Base-by-base conservation (phyloP, 2,329 filamentous ascomycete species). In the Apiospora arundinis region DNA sequence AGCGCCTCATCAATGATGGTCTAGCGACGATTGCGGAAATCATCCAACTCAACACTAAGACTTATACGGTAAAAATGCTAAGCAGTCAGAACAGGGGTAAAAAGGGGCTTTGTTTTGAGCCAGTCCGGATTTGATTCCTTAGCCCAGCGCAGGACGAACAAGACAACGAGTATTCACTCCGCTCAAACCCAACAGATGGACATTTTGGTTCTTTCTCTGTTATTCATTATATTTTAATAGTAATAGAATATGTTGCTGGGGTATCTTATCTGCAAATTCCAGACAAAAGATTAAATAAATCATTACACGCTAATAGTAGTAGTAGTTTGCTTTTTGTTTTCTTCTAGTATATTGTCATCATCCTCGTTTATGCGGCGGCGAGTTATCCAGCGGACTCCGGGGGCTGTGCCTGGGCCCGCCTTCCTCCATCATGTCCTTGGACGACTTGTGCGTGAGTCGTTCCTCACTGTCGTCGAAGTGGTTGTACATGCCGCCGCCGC, bases 391-490 rank as follows among this genome's bases (percentile, higher is more conserved):
- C 25, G 66, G 66, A 16, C 66, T 48, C 44, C 66, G 66, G 16
- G 66, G 66, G 7, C 18, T 68, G 25, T 37, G n/a, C 7, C 44
- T 18, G 12, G 44, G 66, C 18, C 56, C 52, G 16, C 42, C 46
- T 21, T 68, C 66, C 44, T 68, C 46, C n/a, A 68, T 28, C 25
- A 37, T n/a, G 25, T 68, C 66, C 44, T 48, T 68, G 44, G 66
- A 68, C 18, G 66, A 45, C 66, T 68, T 68, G 25, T 45, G 32
- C 46, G 67, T 69, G 32, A 69, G 67, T 14, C 37, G 32, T n/a
- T 69, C 67, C 46, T 69, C 67, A 21, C 67, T 69, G 8, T 69
- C 67, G 67, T 69, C 37, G 42, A 25, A 46, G 65, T 46, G 65
- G 25, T 28, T 44, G 40, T 67, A 44, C 32, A 40, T 40, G n/a